A percentile compares a stretch with the other conserved stretches of the same genome.
Conservation (phyloP, 257 asterid species). For the Solanum corneliomulleri region DNA sequence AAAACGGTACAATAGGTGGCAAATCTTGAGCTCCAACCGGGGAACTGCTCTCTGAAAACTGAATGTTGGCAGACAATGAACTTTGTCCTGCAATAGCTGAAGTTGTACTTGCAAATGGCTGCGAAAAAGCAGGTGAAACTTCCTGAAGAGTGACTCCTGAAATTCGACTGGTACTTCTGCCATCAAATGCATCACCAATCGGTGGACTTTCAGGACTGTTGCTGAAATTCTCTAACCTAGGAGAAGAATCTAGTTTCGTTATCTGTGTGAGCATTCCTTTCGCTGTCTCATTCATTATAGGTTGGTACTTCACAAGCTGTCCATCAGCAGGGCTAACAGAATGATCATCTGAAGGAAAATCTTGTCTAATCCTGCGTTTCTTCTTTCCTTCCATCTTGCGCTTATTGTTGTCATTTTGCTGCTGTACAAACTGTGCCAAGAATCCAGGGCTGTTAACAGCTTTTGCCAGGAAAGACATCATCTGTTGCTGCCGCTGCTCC, state of each 20-base stretch:
- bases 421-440: conserved; percentile 72
- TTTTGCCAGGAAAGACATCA: conserved; percentile 93
- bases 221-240: conserved; percentile 40
- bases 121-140: conserved; percentile 27
- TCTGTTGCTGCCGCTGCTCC: conserved; percentile 93
- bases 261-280: conserved; percentile 64
- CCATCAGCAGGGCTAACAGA: conserved; percentile 38
- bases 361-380: conserved; percentile 67
- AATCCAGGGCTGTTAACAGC: conserved; percentile 90
- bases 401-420: conserved; percentile 49
- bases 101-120: conserved; percentile 15
- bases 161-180: conserved; percentile 18
- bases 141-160: conserved; percentile 70
- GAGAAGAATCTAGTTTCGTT: conserved; percentile 43
- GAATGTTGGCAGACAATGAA: conserved; percentile 11
- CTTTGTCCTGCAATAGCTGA: conserved; percentile 9
- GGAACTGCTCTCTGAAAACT: conserved; percentile 11
- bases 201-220: conserved; percentile 32
- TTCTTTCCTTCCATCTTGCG: conserved; percentile 57
- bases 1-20: conserved; percentile 20
- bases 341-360: conserved; percentile 23
- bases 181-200: conserved; percentile 28
- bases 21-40: conserved; percentile 23
- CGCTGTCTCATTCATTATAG: conserved; percentile 70
- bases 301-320: conserved; percentile 74